These are phyloP conservation scores for Amanita pseudoporphyria DNA, from an alignment of 768 basidiomycete species.

Conservation along the genomic window DNA sequence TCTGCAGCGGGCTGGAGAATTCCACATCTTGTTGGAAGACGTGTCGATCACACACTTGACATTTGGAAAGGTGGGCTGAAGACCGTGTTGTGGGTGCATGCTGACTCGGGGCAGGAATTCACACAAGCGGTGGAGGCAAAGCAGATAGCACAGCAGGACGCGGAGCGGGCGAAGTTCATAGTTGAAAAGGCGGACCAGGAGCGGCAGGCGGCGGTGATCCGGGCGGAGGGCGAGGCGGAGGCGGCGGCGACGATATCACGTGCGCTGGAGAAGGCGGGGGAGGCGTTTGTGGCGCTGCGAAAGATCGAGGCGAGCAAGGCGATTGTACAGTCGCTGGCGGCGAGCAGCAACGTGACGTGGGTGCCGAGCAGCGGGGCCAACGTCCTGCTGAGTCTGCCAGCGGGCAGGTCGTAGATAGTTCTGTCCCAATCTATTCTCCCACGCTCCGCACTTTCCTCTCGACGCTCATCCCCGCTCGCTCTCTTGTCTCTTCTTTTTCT, in stretches of 20 bases:
- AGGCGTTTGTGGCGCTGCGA: constrained; percentile 89
- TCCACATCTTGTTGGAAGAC: constrained; percentile 92
- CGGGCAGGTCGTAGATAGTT: constrained; percentile 32
- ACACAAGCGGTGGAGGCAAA: constrained; percentile 99
- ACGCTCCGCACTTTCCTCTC: constrained; percentile 31
- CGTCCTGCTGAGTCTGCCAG: constrained; percentile 77
- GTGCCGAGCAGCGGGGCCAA: constrained; percentile 75
- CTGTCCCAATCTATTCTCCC: constrained; percentile 25
- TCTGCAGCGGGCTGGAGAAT: constrained; percentile 91
- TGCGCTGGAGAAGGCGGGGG: constrained; percentile 89
- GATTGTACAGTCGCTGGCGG: constrained; percentile 77
- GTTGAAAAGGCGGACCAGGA: constrained; percentile 99
- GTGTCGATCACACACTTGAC: constrained; percentile 93
- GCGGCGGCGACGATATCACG: constrained; percentile 89
- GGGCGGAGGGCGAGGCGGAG: constrained; percentile 98
- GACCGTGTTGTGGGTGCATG: background rate
- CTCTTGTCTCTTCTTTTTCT: constrained; percentile 34
- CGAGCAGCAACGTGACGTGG: constrained; percentile 82
- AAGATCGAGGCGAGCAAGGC: constrained; percentile 98
- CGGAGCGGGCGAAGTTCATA: constrained; percentile 97
- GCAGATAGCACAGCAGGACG: constrained; percentile 99
- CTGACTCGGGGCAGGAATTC: constrained; percentile 55
- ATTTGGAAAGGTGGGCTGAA: constrained; percentile 62
- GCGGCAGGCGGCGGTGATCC: constrained; percentile 94
- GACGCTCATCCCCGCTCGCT: constrained; percentile 40